Evolutionary conservation across 2,329 filamentous ascomycete genomes (phyloP).

Genomic region (Talaromyces sp.): DNA sequence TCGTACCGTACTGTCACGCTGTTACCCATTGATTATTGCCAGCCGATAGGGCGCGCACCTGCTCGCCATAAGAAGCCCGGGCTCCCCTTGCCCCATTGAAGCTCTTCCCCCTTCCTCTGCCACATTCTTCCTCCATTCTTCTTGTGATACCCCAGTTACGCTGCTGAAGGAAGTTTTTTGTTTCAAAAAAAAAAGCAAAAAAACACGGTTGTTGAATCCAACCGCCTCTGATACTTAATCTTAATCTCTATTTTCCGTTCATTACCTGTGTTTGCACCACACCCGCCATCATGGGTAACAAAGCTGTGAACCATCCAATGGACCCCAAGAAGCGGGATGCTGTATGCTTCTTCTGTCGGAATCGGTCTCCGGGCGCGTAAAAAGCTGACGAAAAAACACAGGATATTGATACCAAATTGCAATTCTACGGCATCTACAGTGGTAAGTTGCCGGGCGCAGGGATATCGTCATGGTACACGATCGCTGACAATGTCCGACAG

Average conservation of each 20-base stretch:
- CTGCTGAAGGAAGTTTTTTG: background rate
- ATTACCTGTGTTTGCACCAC: background rate
- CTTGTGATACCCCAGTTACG: slow-evolving; percentile 11
- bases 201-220: background rate
- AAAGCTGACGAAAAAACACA: slow-evolving; percentile 19
- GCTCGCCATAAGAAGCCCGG: background rate
- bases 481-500: slow-evolving; percentile 39
- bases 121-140: slow-evolving; percentile 4
- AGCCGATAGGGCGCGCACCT: background rate
- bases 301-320: slow-evolving; percentile 65
- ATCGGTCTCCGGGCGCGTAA: background rate
- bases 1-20: background rate
- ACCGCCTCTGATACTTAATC: background rate
- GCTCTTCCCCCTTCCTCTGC: background rate
- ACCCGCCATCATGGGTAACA: slow-evolving; percentile 12
- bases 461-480: slow-evolving; percentile 12
- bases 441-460: slow-evolving; percentile 37
- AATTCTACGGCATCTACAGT: slow-evolving; percentile 83
- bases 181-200: too few species aligned
- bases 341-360: slow-evolving; percentile 28
- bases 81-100: background rate
- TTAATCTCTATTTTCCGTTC: background rate
- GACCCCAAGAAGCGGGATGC: slow-evolving; percentile 73
- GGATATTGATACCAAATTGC: slow-evolving; percentile 88
- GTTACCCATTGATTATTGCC: background rate